phyloP scores from a whole-genome alignment of 257 asterid species.

The Orobanche coerulescens region DNA sequence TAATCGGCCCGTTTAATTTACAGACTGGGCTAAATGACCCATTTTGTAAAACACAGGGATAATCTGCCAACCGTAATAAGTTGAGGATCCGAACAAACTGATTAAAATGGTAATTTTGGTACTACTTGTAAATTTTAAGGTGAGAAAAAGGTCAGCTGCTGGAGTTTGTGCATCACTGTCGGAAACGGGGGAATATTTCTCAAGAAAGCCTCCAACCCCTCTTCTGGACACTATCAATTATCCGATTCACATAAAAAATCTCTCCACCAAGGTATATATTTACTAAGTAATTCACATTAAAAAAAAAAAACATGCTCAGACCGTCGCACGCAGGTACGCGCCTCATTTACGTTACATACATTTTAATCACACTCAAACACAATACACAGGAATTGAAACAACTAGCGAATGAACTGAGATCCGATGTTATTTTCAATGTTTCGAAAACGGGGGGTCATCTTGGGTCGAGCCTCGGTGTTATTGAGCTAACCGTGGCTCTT shows the following conservation, averaged over 20 bases:
- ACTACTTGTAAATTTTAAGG: conserved; percentile 29
- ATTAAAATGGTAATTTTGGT: conserved; percentile 28
- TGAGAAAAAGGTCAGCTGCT: conserved; percentile 34
- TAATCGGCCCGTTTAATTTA: too few relatives aligned
- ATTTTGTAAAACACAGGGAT: too few relatives aligned
- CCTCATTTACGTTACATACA: too few relatives aligned
- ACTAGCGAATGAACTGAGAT: conserved; percentile 77
- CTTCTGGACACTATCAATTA: conserved; percentile 83
- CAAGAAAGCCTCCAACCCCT: conserved; percentile 93
- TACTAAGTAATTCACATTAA: too few relatives aligned
- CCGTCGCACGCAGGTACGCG: too few relatives aligned
- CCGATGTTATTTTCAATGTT: conserved; percentile 84
- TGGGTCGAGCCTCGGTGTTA: conserved; percentile 91
- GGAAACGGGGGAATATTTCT: conserved; percentile 66
- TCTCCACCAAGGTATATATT: conserved; percentile 83
- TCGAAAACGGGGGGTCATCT: conserved; percentile 97
- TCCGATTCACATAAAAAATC: conserved; percentile 94
- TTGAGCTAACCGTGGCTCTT: conserved; percentile 92
- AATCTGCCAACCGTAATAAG: too few relatives aligned
- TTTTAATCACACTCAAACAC: neutral
- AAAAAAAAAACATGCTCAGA: too few relatives aligned
- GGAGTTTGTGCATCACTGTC: conserved; percentile 62
- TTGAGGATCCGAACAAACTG: too few relatives aligned
- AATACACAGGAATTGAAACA: conserved; percentile 95
- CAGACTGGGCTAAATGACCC: too few relatives aligned